phyloP scores from a whole-genome alignment of 805 yeast genomes.

The Candida rishiriensis region DNA sequence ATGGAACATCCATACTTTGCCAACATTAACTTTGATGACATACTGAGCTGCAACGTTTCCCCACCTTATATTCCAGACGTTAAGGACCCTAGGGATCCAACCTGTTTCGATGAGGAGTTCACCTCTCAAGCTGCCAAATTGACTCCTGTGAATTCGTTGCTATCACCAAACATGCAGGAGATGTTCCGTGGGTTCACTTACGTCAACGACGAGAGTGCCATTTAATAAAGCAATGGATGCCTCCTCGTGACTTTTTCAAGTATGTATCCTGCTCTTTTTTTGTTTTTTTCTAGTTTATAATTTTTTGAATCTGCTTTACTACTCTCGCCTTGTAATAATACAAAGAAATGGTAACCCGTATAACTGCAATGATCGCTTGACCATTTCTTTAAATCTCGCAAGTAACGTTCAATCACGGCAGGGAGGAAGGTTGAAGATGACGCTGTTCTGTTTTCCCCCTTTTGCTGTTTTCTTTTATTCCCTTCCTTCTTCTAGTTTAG shows the following conservation, averaged over 20 bases:
- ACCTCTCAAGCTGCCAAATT: conserved; percentile 91
- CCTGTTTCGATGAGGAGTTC: conserved; percentile 91
- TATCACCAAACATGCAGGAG: conserved; percentile 87
- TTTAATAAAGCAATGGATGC: conserved; percentile 6
- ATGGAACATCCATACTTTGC: conserved; percentile 94
- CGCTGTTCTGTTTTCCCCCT: no score
- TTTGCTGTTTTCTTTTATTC: no score
- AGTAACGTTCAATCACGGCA: no score
- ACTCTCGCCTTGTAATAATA: no score
- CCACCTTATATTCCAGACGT: conserved; percentile 92
- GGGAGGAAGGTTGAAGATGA: no score
- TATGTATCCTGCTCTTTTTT: no score
- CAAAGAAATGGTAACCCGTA: no score
- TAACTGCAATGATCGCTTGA: no score
- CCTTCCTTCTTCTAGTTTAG: no score
- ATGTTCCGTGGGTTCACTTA: conserved; percentile 97
- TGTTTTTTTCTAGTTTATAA: no score
- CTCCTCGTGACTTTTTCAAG: not conserved
- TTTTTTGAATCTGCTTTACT: no score
- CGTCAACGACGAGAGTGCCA: conserved; percentile 51
- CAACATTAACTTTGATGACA: conserved; percentile 86
- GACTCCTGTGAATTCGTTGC: conserved; percentile 88
- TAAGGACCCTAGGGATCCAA: conserved; percentile 81
- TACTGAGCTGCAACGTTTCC: conserved; percentile 60
- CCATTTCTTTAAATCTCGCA: no score